phyloP scores from a whole-genome alignment of 495 filamentous ascomycete genomes.

The Penicillium subrubescens region DNA sequence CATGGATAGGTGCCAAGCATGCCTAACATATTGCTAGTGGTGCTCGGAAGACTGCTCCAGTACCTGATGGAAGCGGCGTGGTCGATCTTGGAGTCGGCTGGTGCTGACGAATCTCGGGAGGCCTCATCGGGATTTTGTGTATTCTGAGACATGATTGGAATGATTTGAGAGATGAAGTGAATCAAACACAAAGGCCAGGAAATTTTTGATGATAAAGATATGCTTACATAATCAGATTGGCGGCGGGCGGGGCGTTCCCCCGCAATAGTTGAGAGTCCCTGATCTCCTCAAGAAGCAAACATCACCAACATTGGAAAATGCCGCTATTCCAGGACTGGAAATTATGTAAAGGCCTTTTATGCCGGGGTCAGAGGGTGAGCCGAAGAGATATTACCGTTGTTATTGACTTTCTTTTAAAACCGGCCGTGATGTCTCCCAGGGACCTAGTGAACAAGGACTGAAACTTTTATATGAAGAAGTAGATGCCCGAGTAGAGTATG shows the following conservation, averaged over 20 bases:
- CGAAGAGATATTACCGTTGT: neutral
- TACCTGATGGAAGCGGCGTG: constrained; percentile 55
- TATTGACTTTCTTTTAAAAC: neutral
- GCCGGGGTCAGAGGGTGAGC: neutral
- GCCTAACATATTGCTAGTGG: constrained; percentile 79
- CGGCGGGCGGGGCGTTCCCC: neutral
- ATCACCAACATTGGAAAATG: neutral
- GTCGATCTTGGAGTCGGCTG: constrained; percentile 38
- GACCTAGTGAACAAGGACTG: constrained; percentile 1
- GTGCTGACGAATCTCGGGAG: neutral
- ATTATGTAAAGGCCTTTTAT: neutral
- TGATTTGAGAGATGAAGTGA: neutral
- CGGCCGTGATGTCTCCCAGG: neutral
- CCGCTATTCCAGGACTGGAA: neutral
- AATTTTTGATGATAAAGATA: constrained; percentile 6
- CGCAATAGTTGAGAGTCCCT: neutral
- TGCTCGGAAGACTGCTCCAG: constrained; percentile 73
- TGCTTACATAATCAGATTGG: neutral
- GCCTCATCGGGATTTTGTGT: neutral
- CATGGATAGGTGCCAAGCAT: constrained; percentile 82
- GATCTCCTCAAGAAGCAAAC: too few species aligned
- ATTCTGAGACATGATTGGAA: constrained; percentile 4
- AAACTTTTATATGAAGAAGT: constrained; percentile 8
- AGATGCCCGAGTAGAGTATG: constrained; percentile 9
- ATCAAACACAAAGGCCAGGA: neutral